Evolutionary conservation across 208 protist species (phyloP).

Genomic region (Crithidia sp.): DNA sequence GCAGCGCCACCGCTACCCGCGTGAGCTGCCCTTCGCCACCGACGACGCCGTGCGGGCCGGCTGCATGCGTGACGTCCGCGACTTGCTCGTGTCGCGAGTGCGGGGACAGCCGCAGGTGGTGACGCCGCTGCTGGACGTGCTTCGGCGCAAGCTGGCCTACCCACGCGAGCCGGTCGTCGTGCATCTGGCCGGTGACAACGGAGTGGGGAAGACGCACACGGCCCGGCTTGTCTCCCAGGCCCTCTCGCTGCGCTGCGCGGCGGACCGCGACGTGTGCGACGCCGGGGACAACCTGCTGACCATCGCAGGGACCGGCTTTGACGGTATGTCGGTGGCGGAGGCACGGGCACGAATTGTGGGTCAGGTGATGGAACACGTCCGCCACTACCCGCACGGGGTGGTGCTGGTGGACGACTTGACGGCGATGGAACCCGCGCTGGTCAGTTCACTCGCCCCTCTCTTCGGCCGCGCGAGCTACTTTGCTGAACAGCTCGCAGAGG

Average conservation of each 20-base stretch:
- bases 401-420: constrained; percentile 81
- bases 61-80: constrained; percentile 44
- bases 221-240: constrained; percentile 72
- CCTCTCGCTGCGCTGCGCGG: constrained; percentile 49
- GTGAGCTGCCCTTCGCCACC: constrained; percentile 63
- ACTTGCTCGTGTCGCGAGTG: constrained; percentile 54
- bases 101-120: constrained; percentile 66
- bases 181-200: constrained; percentile 85
- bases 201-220: constrained; percentile 80
- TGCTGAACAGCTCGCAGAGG: constrained; percentile 52
- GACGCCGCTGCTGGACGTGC: constrained; percentile 41
- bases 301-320: constrained; percentile 68
- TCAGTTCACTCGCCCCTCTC: constrained; percentile 60
- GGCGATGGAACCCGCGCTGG: constrained; percentile 60
- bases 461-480: constrained; percentile 74
- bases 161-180: constrained; percentile 72
- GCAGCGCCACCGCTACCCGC: constrained; percentile 30
- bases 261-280: constrained; percentile 49
- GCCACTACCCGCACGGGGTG: constrained; percentile 74
- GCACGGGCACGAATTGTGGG: constrained; percentile 47
- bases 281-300: constrained; percentile 68
- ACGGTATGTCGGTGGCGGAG: constrained; percentile 38
- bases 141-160: constrained; percentile 64
- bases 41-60: constrained; percentile 42
- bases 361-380: constrained; percentile 50